Evolutionary conservation across 2,329 filamentous ascomycete genomes (phyloP).

Genomic region (Domatiomyces catenatus): DNA sequence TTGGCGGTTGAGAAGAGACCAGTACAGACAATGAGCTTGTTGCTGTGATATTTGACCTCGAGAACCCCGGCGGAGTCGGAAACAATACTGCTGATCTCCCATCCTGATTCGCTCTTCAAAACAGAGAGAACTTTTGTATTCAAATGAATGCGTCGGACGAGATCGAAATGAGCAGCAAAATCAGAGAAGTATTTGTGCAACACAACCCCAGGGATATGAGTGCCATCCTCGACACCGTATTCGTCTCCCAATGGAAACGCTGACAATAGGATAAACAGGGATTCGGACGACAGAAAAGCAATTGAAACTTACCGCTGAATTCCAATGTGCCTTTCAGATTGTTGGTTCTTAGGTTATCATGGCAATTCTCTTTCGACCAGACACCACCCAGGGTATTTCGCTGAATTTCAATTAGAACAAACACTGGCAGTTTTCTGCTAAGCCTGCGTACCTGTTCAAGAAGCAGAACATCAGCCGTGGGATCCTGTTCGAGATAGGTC

Average conservation of each 20-base stretch:
- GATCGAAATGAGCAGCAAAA: background rate
- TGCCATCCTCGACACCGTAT: background rate
- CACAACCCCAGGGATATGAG: background rate
- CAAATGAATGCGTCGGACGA: background rate
- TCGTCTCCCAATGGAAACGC: slow-evolving; percentile 22
- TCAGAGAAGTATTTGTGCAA: background rate
- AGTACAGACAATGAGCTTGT: no score
- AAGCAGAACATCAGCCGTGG: slow-evolving; percentile 21
- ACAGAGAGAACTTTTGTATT: background rate
- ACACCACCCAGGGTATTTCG: slow-evolving; percentile 47
- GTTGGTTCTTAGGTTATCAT: slow-evolving; percentile 55
- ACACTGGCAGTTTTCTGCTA: background rate
- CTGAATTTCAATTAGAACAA: slow-evolving; percentile 42
- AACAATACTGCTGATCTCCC: no score
- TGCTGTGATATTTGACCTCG: no score
- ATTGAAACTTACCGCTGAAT: slow-evolving; percentile 31
- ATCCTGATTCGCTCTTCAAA: no score
- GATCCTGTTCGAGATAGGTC: slow-evolving; percentile 44
- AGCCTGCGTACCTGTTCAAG: slow-evolving; percentile 18
- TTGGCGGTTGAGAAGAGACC: no score
- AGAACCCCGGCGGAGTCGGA: no score
- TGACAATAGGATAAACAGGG: no score
- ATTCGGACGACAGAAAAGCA: no score
- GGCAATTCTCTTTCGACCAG: slow-evolving; percentile 51
- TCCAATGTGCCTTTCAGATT: slow-evolving; percentile 59